Conservation (phyloP, 352 stramenopile species). For the Globisporangium polare region DNA sequence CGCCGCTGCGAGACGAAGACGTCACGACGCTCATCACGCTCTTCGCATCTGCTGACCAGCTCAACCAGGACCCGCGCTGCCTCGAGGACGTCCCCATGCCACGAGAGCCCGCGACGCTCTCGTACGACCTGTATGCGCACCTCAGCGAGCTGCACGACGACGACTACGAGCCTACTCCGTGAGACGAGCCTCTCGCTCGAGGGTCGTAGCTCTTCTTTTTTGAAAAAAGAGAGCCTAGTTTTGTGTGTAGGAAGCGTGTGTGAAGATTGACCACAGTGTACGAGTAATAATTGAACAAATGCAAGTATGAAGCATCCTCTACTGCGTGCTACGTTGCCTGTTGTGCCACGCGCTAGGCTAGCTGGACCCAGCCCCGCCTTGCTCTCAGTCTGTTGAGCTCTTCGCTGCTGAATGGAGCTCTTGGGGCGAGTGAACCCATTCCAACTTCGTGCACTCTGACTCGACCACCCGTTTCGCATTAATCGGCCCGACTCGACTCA, state of each 20-base stretch:
- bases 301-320: too few relatives aligned
- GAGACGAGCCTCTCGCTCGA: not conserved
- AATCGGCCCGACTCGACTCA: not conserved
- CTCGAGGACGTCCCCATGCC: conserved; percentile 9
- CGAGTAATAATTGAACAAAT: too few relatives aligned
- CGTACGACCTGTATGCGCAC: not conserved
- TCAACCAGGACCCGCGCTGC: conserved; percentile 2
- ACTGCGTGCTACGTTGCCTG: too few relatives aligned
- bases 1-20: conserved; percentile 35
- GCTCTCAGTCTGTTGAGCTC: too few relatives aligned
- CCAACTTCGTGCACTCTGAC: not conserved
- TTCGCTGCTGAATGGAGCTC: too few relatives aligned
- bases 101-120: conserved; percentile 9
- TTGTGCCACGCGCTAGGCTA: too few relatives aligned
- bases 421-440: not conserved
- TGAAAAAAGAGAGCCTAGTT: not conserved
- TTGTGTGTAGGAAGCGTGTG: too few relatives aligned
- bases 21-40: conserved; percentile 37
- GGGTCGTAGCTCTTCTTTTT: not conserved
- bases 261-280: too few relatives aligned
- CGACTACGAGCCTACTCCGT: not conserved
- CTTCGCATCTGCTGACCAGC: conserved; percentile 15
- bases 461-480: not conserved
- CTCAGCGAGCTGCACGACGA: not conserved
- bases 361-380: too few relatives aligned